These are phyloP conservation scores for Cladophialophora exuberans DNA, from an alignment of 2,329 filamentous ascomycete genomes.

Conservation along the genomic window DNA sequence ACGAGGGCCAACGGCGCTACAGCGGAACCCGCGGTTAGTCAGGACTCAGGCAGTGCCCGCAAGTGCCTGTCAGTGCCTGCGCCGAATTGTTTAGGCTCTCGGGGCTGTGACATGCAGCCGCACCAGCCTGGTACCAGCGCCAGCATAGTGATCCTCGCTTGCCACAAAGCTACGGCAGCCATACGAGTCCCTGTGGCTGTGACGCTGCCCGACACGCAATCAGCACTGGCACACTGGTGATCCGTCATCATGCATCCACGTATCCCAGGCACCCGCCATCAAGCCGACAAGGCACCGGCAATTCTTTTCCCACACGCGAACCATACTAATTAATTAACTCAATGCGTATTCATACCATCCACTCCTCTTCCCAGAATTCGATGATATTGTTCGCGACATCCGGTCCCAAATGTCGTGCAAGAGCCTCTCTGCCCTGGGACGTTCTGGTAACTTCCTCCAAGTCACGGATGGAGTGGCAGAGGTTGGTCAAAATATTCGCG, in stretches of 20 bases:
- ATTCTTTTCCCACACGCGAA: too few relatives aligned
- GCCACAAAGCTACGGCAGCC: not conserved
- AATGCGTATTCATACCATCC: conserved; percentile 16
- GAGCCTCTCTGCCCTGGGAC: conserved; percentile 11
- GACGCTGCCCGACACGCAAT: conserved; percentile 20
- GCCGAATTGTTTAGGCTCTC: not conserved
- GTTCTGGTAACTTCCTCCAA: conserved; percentile 30
- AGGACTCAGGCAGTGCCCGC: too few relatives aligned
- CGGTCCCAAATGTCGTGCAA: conserved; percentile 18
- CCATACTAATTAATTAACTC: not conserved
- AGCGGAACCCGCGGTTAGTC: conserved; percentile 16
- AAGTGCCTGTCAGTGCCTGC: not conserved
- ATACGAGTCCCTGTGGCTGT: conserved; percentile 24
- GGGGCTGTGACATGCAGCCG: conserved; percentile 2
- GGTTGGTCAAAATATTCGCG: conserved; percentile 38
- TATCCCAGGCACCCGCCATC: conserved; percentile 2
- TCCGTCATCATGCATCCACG: conserved; percentile 16
- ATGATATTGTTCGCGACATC: conserved; percentile 19
- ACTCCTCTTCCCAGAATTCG: conserved; percentile 34
- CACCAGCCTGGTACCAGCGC: too few relatives aligned
- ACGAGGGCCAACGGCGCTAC: conserved; percentile 17
- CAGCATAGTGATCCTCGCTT: too few relatives aligned
- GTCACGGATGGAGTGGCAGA: conserved; percentile 33
- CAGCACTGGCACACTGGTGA: not conserved
- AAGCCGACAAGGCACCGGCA: not conserved